phyloP scores from a whole-genome alignment of 768 basidiomycete species.

The Strobilomyces dryophilus region DNA sequence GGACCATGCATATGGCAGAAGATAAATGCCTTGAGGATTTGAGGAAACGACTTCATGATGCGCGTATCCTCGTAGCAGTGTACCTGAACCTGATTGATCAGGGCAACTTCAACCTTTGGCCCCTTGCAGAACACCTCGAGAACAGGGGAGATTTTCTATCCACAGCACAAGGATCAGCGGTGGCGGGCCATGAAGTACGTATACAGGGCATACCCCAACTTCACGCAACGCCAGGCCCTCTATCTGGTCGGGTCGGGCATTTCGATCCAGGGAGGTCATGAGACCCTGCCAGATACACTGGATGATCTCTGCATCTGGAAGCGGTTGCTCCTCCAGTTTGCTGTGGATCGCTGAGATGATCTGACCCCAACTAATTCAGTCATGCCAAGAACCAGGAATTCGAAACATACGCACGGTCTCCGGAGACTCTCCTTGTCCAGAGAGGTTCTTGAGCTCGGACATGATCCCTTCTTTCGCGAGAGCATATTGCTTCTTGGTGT shows the following conservation, averaged over 20 bases:
- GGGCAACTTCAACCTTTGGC: conserved; percentile 86
- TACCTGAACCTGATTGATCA: conserved; percentile 93
- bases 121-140: conserved; percentile 88
- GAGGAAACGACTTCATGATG: conserved; percentile 91
- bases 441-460: conserved; percentile 63
- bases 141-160: conserved; percentile 79
- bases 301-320: conserved; percentile 82
- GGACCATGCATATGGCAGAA: neutral
- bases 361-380: conserved; percentile 36
- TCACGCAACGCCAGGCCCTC: conserved; percentile 86
- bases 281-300: conserved; percentile 92
- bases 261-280: conserved; percentile 85
- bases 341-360: conserved; percentile 71
- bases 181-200: neutral
- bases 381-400: neutral
- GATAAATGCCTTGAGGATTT: conserved; percentile 75
- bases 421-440: conserved; percentile 61
- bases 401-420: conserved; percentile 52
- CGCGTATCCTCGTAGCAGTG: conserved; percentile 97
- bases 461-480: conserved; percentile 76
- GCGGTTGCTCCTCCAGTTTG: conserved; percentile 72
- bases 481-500: conserved; percentile 83
- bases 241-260: conserved; percentile 85
- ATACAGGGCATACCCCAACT: conserved; percentile 60
- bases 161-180: neutral